Conservation (phyloP, 441 rosid genomes). For the Kokia cookei region DNA sequence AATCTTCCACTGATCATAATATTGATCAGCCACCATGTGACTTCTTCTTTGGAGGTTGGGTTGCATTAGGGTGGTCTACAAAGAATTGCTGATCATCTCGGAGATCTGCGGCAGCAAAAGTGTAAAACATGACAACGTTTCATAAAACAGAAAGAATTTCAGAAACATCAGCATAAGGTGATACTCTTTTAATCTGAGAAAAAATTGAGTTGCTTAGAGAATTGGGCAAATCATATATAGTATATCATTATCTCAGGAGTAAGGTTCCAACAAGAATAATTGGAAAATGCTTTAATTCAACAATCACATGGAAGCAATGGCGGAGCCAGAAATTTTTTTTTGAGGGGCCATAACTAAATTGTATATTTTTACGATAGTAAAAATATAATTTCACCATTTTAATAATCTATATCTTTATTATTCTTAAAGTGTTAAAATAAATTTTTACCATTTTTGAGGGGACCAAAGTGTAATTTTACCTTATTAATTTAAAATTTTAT, state of each 20-base stretch:
- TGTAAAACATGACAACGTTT: neutral
- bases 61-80: slow-evolving; percentile 78
- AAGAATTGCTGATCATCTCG: slow-evolving; percentile 80
- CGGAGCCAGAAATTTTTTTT: too few relatives aligned
- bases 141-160: neutral
- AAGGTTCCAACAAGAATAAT: slow-evolving; percentile 73
- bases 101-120: slow-evolving; percentile 38
- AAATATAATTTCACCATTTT: too few relatives aligned
- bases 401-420: too few relatives aligned
- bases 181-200: neutral
- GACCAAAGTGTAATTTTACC: too few relatives aligned
- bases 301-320: slow-evolving; percentile 59
- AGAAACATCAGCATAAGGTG: neutral
- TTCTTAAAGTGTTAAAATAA: too few relatives aligned
- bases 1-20: slow-evolving; percentile 43
- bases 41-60: slow-evolving; percentile 75
- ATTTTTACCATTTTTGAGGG: too few relatives aligned
- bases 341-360: too few relatives aligned
- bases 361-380: too few relatives aligned
- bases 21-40: slow-evolving; percentile 57
- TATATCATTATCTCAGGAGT: neutral
- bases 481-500: too few relatives aligned
- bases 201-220: neutral
- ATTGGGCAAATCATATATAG: neutral
- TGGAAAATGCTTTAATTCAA: slow-evolving; percentile 77